Evolutionary conservation across 1,284 basidiomycete species (phyloP).

Genomic region (Sparassis latifolia): DNA sequence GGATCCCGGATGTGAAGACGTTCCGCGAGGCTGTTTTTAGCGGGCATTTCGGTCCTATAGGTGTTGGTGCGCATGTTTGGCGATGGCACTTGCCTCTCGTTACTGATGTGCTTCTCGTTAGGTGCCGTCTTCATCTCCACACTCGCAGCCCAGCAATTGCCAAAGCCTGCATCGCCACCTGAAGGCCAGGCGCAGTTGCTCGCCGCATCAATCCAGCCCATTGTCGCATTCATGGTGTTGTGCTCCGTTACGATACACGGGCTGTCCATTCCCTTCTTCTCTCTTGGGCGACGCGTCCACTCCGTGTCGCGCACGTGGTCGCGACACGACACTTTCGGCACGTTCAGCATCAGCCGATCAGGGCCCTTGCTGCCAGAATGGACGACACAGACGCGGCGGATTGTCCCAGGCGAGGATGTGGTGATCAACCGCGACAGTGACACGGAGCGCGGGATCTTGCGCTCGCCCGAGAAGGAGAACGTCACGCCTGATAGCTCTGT

Average conservation of each 20-base stretch:
- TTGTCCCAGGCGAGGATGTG: conserved; percentile 65
- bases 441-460: conserved; percentile 43
- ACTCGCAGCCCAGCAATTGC: conserved; percentile 68
- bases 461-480: conserved; percentile 27
- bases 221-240: conserved; percentile 89
- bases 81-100: neutral
- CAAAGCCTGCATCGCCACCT: conserved; percentile 46
- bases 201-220: conserved; percentile 76
- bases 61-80: conserved; percentile 50
- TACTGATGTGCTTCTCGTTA: conserved; percentile 15
- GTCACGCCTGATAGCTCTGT: neutral
- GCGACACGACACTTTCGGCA: conserved; percentile 50
- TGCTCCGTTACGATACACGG: conserved; percentile 85
- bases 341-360: conserved; percentile 26
- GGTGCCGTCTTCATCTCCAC: conserved; percentile 91
- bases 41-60: conserved; percentile 94
- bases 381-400: conserved; percentile 70
- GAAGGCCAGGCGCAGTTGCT: conserved; percentile 61
- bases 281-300: conserved; percentile 83
- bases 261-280: conserved; percentile 89
- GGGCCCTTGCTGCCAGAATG: conserved; percentile 44
- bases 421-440: conserved; percentile 74
- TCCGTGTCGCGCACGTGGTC: conserved; percentile 86
- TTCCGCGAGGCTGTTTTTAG: conserved; percentile 82
- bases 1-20: conserved; percentile 92